Evolutionary conservation across 139 green algal genomes (phyloP), one percentile per base, ranked within the genome.

Genomic region (Astrephomene gubernaculifera): DNA sequence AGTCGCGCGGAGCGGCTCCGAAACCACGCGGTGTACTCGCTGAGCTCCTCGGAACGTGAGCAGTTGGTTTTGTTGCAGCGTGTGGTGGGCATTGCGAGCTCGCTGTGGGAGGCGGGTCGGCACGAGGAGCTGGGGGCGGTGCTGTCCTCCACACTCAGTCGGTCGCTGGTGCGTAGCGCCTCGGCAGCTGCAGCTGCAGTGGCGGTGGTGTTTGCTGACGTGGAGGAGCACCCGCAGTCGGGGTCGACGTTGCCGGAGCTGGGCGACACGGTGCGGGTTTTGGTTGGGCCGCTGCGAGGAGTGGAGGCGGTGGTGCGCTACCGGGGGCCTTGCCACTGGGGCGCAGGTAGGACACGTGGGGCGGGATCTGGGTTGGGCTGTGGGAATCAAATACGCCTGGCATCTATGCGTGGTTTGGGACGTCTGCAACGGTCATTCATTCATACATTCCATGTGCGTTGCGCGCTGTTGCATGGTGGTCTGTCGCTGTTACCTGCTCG

Each of bases 11-110:
- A n/a, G n/a, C n/a, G n/a, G n/a, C n/a, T n/a, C n/a, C n/a, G n/a
- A n/a, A n/a, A n/a, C n/a, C n/a, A n/a, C 45, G 31, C 5, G 3
- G 60, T 4, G 4, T 9, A 12, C 29, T 9, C 69, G 39, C 78
- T 74, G 41, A 8, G 27, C 12, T 29, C 8, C 8, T 52, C 78
- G 33, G 78, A 73, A 41, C 78, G 41, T 33, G 6, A 70, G 39
- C 78, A 73, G 61, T 43, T 84, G 78, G 61, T 31, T 5, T n/a
- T 64, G 60, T 43, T 74, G 78, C 61, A 84, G 43, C 78, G 78
- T 22, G 78, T 84, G 41, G 61, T 84, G 41, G 21, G 41, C n/a
- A 10, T 84, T 22, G 78, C 78, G 31, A 43, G 33, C 9, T 64
- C 41, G 2, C 78, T 84, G 43, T 41, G 52, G n/a, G 78, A 84